Percentiles rank a stretch among this genome's conserved stretches.
phyloP scores from a whole-genome alignment of 2,329 filamentous ascomycete genomes.

The Penicillium palitans region DNA sequence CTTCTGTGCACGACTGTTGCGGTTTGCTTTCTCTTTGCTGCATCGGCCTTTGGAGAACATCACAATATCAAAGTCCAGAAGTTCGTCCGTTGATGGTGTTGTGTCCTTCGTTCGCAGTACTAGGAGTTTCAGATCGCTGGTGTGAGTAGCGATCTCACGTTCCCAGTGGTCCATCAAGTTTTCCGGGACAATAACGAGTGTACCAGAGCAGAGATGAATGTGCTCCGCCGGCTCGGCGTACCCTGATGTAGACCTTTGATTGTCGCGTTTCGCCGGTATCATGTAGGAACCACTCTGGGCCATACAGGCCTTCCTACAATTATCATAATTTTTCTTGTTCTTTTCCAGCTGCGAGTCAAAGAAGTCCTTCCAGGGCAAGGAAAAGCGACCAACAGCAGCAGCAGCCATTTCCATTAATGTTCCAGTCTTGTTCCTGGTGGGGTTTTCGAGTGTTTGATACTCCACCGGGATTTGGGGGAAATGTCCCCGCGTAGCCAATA shows the following conservation, averaged over 20 bases:
- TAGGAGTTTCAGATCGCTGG: constrained; percentile 64
- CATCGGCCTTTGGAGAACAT: constrained; percentile 75
- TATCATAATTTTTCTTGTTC: constrained; percentile 53
- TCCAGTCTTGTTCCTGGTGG: constrained; percentile 53
- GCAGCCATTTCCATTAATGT: constrained; percentile 76
- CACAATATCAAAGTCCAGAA: constrained; percentile 72
- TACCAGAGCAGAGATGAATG: constrained; percentile 67
- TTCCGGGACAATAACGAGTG: constrained; percentile 75
- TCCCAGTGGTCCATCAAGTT: constrained; percentile 86
- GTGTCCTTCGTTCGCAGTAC: constrained; percentile 56
- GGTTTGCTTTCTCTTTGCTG: constrained; percentile 61
- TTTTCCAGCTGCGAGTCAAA: constrained; percentile 52
- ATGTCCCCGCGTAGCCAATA: constrained; percentile 73
- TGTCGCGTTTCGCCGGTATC: constrained; percentile 49
- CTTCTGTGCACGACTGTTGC: constrained; percentile 45
- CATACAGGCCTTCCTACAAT: constrained; percentile 58
- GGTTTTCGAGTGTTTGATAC: constrained; percentile 49
- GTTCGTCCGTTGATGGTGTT: constrained; percentile 58
- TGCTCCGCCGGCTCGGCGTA: constrained; percentile 39
- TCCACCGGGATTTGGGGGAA: constrained; percentile 65
- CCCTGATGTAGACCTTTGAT: constrained; percentile 44
- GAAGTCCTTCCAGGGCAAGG: constrained; percentile 68
- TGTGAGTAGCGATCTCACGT: constrained; percentile 77
- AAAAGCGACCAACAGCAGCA: constrained; percentile 63
- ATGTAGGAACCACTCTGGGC: constrained; percentile 61